phyloP scores from a whole-genome alignment of 352 stramenopile genomes.

The Pythium monospermum region DNA sequence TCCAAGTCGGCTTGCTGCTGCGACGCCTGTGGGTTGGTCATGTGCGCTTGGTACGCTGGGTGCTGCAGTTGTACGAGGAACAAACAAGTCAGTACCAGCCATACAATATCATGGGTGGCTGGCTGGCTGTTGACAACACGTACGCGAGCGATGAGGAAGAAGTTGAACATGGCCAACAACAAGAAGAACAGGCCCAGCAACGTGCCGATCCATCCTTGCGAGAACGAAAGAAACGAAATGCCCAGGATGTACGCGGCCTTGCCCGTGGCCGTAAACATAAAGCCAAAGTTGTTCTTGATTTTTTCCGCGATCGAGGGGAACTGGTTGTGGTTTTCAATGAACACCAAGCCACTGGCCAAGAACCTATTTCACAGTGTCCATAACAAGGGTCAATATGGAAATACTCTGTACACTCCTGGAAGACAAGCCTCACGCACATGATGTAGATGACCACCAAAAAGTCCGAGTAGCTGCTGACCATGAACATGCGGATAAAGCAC shows the following conservation, averaged over 20 bases:
- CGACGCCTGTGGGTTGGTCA: conserved; percentile 50
- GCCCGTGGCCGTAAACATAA: conserved; percentile 85
- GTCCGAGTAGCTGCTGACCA: conserved; percentile 68
- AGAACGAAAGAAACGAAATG: conserved; percentile 78
- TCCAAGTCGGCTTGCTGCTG: conserved; percentile 62
- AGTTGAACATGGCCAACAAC: conserved; percentile 76
- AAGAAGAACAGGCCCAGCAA: conserved; percentile 74
- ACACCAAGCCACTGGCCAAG: conserved; percentile 54
- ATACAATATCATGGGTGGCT: too few species aligned
- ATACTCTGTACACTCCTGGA: too few species aligned
- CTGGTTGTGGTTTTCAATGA: conserved; percentile 82
- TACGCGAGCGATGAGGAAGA: conserved; percentile 84
- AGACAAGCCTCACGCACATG: conserved; percentile 61
- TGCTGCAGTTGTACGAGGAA: conserved; percentile 29
- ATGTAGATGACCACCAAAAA: conserved; percentile 85
- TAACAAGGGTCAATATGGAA: not conserved
- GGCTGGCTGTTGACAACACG: too few species aligned
- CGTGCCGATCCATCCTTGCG: conserved; percentile 74
- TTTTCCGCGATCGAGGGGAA: conserved; percentile 74
- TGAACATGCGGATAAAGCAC: conserved; percentile 77
- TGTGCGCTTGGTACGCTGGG: conserved; percentile 70
- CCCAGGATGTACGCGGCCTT: conserved; percentile 82
- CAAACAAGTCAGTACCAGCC: not conserved
- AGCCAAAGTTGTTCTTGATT: conserved; percentile 84
- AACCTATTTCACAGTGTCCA: too few species aligned